Conservation (phyloP, 2,329 filamentous ascomycete genomes). For the Aspergillus sp. region DNA sequence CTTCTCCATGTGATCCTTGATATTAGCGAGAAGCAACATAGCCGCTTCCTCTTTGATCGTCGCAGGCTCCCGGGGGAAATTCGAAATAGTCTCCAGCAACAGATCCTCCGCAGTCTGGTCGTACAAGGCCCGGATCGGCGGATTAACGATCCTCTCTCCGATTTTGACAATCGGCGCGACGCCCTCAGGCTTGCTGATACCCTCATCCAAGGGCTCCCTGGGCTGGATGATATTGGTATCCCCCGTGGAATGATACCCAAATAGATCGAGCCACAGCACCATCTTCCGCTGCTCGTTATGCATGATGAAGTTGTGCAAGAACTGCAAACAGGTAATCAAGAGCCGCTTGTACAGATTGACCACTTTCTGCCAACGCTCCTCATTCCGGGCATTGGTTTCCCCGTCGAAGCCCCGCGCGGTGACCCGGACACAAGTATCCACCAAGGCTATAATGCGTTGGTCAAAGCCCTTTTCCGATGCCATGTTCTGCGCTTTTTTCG, state of each 20-base stretch:
- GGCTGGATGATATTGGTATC: constrained; percentile 40
- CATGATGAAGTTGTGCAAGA: constrained; percentile 58
- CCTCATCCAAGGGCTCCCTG: constrained; percentile 34
- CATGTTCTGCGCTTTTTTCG: constrained; percentile 55
- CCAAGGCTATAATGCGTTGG: constrained; percentile 52
- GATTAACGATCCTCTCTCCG: constrained; percentile 36
- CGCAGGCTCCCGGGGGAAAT: constrained; percentile 35
- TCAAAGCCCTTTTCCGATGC: constrained; percentile 53
- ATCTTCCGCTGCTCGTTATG: constrained; percentile 58
- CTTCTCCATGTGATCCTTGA: constrained; percentile 43
- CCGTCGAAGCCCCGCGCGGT: constrained; percentile 58
- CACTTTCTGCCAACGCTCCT: constrained; percentile 58
- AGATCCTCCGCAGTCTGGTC: constrained; percentile 39
- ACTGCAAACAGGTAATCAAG: constrained; percentile 58
- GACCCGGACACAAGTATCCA: constrained; percentile 57
- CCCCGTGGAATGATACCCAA: constrained; percentile 48
- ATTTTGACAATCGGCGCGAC: constrained; percentile 36
- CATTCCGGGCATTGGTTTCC: constrained; percentile 52
- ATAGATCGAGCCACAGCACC: constrained; percentile 57
- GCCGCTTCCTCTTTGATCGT: constrained; percentile 41
- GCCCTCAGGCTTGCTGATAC: constrained; percentile 27
- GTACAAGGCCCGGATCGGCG: constrained; percentile 34
- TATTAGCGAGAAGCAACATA: constrained; percentile 41
- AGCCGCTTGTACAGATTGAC: constrained; percentile 59
- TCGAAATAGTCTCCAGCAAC: constrained; percentile 37